Evolutionary conservation across 225 moss, liverwort and hornwort species (phyloP).

Genomic region (Sphagnum contortum): DNA sequence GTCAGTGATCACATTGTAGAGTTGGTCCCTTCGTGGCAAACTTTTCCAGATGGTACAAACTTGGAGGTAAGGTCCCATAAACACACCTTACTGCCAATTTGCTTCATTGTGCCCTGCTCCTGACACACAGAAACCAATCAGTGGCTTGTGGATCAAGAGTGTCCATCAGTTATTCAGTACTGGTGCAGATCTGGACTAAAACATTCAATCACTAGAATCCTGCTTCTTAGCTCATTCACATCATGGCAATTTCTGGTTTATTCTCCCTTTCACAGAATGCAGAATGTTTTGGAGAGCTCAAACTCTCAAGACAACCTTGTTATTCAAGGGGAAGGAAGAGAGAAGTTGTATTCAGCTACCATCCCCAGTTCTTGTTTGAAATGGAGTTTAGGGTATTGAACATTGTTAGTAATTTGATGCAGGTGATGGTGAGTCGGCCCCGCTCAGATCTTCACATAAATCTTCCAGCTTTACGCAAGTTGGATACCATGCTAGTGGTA

Average conservation of each 20-base stretch:
- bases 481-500: constrained; percentile 89
- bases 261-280: too few species aligned
- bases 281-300: too few species aligned
- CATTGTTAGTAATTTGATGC: not conserved
- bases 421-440: constrained; percentile 88
- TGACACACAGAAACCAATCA: not conserved
- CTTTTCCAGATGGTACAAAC: constrained; percentile 68
- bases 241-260: too few species aligned
- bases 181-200: too few species aligned
- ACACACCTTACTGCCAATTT: not conserved
- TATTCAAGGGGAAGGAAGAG: too few species aligned
- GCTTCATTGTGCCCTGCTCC: not conserved
- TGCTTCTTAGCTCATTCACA: too few species aligned
- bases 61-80: constrained; percentile 42
- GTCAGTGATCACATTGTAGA: constrained; percentile 96
- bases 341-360: too few species aligned
- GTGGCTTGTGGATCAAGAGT: not conserved
- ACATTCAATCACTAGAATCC: too few species aligned
- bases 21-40: constrained; percentile 90
- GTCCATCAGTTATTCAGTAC: too few species aligned
- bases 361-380: too few species aligned
- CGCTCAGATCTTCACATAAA: constrained; percentile 94
- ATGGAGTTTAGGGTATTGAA: too few species aligned
- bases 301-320: too few species aligned
- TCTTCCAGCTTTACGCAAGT: constrained; percentile 83